A percentile compares a stretch with the other conserved stretches of the same genome.
phyloP scores from a whole-genome alignment of 148 eudicot species.

The Chenopodium formosanum region DNA sequence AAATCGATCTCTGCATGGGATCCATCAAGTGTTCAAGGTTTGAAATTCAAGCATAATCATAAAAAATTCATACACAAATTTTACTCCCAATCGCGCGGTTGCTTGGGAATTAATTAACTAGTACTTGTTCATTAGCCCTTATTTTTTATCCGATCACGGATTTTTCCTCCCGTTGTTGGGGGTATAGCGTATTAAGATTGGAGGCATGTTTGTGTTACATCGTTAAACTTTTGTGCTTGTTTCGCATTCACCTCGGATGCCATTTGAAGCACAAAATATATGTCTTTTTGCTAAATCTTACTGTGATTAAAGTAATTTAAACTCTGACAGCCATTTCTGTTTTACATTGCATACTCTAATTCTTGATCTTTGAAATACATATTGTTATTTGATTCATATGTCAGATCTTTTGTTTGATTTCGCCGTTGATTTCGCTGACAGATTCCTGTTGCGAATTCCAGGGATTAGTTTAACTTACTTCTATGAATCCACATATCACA shows the following conservation, averaged over 20 bases:
- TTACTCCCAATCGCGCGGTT: slow-evolving; percentile 11
- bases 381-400: slow-evolving; percentile 6
- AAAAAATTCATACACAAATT: not conserved
- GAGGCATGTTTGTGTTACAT: slow-evolving; percentile 16
- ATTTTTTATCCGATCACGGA: slow-evolving; percentile 25
- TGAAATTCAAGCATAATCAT: slow-evolving; percentile 58
- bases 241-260: slow-evolving; percentile 29
- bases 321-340: slow-evolving; percentile 16
- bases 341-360: slow-evolving; percentile 1
- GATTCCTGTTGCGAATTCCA: slow-evolving; percentile 14
- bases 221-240: not conserved
- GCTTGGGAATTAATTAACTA: not conserved
- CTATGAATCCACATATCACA: not conserved
- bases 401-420: slow-evolving; percentile 12
- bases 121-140: not conserved
- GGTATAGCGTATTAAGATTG: not conserved
- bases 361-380: slow-evolving; percentile 11
- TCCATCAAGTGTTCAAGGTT: slow-evolving; percentile 79
- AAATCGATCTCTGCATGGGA: slow-evolving; percentile 86
- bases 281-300: slow-evolving; percentile 21
- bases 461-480: not conserved
- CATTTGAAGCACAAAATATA: slow-evolving; percentile 21
- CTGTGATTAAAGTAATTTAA: slow-evolving; percentile 19
- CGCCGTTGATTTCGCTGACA: slow-evolving; percentile 16
- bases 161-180: slow-evolving; percentile 7